These are phyloP conservation scores for Ogataea ganodermae DNA, from an alignment of 805 yeast genomes.

Conservation along the genomic window DNA sequence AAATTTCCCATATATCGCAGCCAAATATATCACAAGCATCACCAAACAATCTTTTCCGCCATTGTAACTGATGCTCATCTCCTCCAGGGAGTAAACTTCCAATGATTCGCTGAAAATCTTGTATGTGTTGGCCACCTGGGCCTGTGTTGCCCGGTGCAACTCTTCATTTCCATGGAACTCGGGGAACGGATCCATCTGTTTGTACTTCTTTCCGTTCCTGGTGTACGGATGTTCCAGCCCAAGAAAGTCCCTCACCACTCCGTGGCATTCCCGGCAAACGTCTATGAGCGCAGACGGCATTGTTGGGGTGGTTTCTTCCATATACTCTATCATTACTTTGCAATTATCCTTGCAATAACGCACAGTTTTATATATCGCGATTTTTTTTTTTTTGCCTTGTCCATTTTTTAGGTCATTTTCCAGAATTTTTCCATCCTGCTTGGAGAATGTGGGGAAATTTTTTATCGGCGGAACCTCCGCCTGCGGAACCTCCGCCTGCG, in stretches of 20 bases:
- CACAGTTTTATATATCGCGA: background rate
- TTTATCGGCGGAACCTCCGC: no score
- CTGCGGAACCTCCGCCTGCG: no score
- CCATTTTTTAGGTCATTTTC: background rate
- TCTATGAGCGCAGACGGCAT: slow-evolving; percentile 22
- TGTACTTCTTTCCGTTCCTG: background rate
- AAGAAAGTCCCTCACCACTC: slow-evolving; percentile 18
- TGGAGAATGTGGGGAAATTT: background rate
- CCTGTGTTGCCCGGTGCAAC: slow-evolving; percentile 27
- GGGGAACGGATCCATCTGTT: slow-evolving; percentile 14
- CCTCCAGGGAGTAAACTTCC: slow-evolving; percentile 36
- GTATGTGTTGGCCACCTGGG: slow-evolving; percentile 27
- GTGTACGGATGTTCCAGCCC: slow-evolving; percentile 16
- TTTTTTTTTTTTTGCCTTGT: background rate
- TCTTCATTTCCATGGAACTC: slow-evolving; percentile 16
- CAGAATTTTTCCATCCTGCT: slow-evolving; percentile 2
- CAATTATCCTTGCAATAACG: no score
- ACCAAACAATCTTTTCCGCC: slow-evolving; percentile 98
- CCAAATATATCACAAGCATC: slow-evolving; percentile 72
- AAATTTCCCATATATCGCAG: slow-evolving; percentile 41
- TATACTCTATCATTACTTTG: background rate
- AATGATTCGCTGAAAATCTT: slow-evolving; percentile 23
- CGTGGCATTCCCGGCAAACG: slow-evolving; percentile 27
- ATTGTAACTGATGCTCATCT: slow-evolving; percentile 81
- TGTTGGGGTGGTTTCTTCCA: background rate